Conservation (phyloP, 495 filamentous ascomycete species). For the Astrocystis sublimbata region DNA sequence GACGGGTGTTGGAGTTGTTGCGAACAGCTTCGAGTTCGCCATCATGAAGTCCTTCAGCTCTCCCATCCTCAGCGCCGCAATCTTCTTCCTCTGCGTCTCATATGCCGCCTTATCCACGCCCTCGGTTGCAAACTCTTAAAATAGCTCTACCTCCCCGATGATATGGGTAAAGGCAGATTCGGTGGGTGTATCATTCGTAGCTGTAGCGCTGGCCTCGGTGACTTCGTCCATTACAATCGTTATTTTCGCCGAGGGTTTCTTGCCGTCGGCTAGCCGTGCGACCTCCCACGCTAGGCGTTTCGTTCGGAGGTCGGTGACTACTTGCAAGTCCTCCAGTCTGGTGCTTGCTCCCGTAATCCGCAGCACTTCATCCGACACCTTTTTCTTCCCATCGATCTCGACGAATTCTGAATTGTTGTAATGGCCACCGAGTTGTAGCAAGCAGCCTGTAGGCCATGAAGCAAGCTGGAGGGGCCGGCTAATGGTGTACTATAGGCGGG, state of each 20-base stretch:
- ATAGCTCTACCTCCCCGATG: slow-evolving; percentile 22
- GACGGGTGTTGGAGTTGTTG: slow-evolving; percentile 13
- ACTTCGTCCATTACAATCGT: slow-evolving; percentile 24
- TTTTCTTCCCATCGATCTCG: slow-evolving; percentile 17
- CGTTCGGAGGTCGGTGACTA: slow-evolving; percentile 21
- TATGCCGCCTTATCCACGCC: slow-evolving; percentile 19
- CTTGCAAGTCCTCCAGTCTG: slow-evolving; percentile 19
- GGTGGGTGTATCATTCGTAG: background rate
- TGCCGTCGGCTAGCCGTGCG: background rate
- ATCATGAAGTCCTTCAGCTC: slow-evolving; percentile 22
- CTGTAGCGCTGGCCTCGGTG: slow-evolving; percentile 13
- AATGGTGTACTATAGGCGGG: no score
- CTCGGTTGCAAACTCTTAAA: slow-evolving; percentile 20
- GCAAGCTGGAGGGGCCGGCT: no score
- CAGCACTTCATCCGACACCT: slow-evolving; percentile 20
- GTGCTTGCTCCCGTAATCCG: slow-evolving; percentile 8
- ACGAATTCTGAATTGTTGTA: slow-evolving; percentile 22
- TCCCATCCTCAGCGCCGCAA: slow-evolving; percentile 14
- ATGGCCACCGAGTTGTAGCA: slow-evolving; percentile 17
- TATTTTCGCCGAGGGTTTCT: slow-evolving; percentile 13
- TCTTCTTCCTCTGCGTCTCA: no score
- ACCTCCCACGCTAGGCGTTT: slow-evolving; percentile 17
- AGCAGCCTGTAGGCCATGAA: no score
- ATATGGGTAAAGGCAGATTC: slow-evolving; percentile 14
- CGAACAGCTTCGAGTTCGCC: slow-evolving; percentile 15